Evolutionary conservation across 768 basidiomycete genomes (phyloP).

Genomic region (Suillus subalutaceus): DNA sequence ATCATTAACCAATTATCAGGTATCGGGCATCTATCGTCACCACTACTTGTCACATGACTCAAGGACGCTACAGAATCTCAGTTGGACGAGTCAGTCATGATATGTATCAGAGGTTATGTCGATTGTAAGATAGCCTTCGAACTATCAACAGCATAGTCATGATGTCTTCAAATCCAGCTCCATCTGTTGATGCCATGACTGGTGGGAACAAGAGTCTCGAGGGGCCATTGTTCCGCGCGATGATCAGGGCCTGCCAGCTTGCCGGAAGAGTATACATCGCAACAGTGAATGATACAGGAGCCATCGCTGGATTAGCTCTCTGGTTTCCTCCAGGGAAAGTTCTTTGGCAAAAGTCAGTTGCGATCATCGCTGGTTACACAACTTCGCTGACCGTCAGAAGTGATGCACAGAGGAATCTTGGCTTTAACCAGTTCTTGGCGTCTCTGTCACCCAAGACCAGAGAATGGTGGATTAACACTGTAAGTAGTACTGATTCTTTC

Average conservation of each 20-base stretch:
- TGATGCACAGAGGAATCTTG: not conserved
- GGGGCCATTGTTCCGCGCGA: not conserved
- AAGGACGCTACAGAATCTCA: not conserved
- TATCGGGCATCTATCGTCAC: not conserved
- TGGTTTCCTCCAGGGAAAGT: not conserved
- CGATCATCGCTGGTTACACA: not conserved
- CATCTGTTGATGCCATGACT: not conserved
- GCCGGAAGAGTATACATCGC: not conserved
- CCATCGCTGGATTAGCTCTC: conserved; percentile 2
- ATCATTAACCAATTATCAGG: not conserved
- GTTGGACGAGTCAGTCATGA: not conserved
- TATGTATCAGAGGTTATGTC: not conserved
- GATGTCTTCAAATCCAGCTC: not conserved
- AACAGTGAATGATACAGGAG: not conserved
- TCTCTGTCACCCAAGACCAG: not conserved
- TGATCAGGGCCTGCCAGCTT: not conserved
- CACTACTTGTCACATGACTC: not conserved
- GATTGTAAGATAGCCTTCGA: not conserved
- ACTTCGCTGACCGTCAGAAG: not conserved
- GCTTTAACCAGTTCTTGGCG: not conserved
- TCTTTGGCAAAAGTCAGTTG: not conserved
- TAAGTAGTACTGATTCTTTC: not conserved
- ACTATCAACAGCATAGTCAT: not conserved
- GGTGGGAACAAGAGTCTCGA: not conserved
- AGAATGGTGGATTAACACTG: not conserved